Evolutionary conservation across 352 stramenopile species (phyloP), one percentile per base, ranked within the genome.

Genomic region (Salisapilia sapeloensis): DNA sequence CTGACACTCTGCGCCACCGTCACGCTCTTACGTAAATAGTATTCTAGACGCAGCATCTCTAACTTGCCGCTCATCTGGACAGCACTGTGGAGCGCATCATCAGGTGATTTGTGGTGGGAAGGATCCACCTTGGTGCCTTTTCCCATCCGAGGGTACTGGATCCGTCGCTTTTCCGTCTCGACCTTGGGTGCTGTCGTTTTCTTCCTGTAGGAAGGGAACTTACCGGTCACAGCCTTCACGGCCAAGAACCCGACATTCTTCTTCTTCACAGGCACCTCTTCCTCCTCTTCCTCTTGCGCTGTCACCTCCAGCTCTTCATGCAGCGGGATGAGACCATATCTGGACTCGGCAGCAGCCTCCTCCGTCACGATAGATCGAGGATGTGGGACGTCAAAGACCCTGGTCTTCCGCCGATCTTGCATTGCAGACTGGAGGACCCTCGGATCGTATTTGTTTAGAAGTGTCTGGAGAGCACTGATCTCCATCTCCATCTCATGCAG

Each of bases 401-500:
- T 28, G 24, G 24, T 10, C 13, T 10, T 12, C 13, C 10, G 13
- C 10, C 10, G 13, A 28, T 10, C 24, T 28, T 10, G 24, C 10
- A 28, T 28, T 13, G 13, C 24, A 28, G n/a, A n/a, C n/a, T n/a
- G n/a, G n/a, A n/a, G n/a, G n/a, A n/a, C n/a, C 14, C 47, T 50
- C 12, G 64, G 66, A 1, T 57, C 66, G 35, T 55, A 63, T 29
- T 71, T 78, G 13, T 90, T 63, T 17, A 85, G 40, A 17, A 67
- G 50, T n/a, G 45, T 35, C 24, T 82, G 42, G 12, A 79, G 52
- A 2, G 65, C 64, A 20, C 84, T 54, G 26, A 90, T 81, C 24
- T 83, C 60, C 6, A 83, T 31, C 30, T 90, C 75, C 60, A 90
- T 86, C 38, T 90, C 75, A 11, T 71, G 62, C 28, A 90, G 44